phyloP scores from a whole-genome alignment of 1,139 yeast species.

The Nakaseomyces sp. region DNA sequence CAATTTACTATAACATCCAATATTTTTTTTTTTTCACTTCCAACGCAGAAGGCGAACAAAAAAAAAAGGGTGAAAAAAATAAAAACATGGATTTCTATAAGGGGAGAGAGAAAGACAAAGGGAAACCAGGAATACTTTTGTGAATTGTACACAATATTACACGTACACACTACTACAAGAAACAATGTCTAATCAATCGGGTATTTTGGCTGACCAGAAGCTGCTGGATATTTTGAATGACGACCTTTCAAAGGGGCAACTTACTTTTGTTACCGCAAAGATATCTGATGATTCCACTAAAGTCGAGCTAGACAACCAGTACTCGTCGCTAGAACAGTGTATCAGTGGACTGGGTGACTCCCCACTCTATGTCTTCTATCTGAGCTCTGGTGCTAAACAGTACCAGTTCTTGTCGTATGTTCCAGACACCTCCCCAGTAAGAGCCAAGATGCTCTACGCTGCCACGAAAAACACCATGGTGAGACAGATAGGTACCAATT shows the following conservation, averaged over 20 bases:
- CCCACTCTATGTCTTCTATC: conserved; percentile 54
- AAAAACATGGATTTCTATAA: neutral
- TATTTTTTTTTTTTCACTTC: no score
- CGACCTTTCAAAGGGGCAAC: conserved; percentile 22
- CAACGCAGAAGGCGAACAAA: no score
- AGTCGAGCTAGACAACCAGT: conserved; percentile 35
- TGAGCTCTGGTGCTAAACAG: conserved; percentile 29
- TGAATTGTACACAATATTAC: no score
- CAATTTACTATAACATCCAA: no score
- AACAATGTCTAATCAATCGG: conserved; percentile 62
- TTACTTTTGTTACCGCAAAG: conserved; percentile 31
- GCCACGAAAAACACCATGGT: conserved; percentile 72
- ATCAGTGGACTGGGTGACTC: conserved; percentile 34
- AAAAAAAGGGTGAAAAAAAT: neutral
- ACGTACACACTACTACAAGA: no score
- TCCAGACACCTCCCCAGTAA: conserved; percentile 77
- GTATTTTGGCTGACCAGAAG: conserved; percentile 47
- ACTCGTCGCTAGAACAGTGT: conserved; percentile 32
- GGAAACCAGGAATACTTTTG: neutral
- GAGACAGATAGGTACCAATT: conserved; percentile 61
- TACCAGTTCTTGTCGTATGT: conserved; percentile 69
- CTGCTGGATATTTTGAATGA: conserved; percentile 30
- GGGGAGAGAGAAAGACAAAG: neutral
- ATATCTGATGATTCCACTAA: conserved; percentile 38
- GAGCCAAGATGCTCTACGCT: conserved; percentile 89